Base-by-base conservation (phyloP, 805 yeast species). In the Barnettozyma vustinii region DNA sequence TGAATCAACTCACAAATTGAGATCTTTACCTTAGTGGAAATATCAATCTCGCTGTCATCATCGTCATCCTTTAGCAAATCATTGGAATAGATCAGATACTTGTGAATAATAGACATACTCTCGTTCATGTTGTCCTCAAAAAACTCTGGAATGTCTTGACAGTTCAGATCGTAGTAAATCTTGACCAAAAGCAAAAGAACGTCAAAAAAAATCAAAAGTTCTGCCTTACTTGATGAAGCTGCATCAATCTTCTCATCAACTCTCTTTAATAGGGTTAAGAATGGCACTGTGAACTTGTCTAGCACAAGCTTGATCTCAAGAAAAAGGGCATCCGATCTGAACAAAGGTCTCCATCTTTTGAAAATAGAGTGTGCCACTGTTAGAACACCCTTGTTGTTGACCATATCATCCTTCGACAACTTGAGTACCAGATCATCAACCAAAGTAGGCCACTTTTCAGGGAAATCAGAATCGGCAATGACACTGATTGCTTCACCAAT, bases 141-240 rank as follows among this genome's bases (percentile, higher is more conserved):
- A 63, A 92, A 94, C 67, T 91, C 99, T 1, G 99, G 99, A 47
- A 94, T 84, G 68, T 94, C 99, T 69, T 95, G 99, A 68, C 97
- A 92, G 66, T 94, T 94, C 60, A 94, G 79, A 65, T 94, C 99
- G 63, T 82, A 89, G 67, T 87, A 95, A 35, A 95, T 79, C 63
- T 94, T 92, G 33, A 85, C 67, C 47, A 91, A 73, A 20, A 90
- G 68, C 45, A 84, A 69, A 56, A 91, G 66, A 49, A 85, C 87
- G 30, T 86, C 92, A 56, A 89, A 78, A 41, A 84, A 72, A 2
- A 82, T 70, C 32, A 62, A 63, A 51, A 90, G 70, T 23, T 73
- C 69, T 0, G 79, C 79, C 48, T 73, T 73, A 62, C 84, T 74
- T 10, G 63, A 58, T 6, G 57, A 54, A 48, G 70, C 73, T 26